phyloP scores from a whole-genome alignment of 805 yeast genomes.

The Cephaloascus fragrans region DNA sequence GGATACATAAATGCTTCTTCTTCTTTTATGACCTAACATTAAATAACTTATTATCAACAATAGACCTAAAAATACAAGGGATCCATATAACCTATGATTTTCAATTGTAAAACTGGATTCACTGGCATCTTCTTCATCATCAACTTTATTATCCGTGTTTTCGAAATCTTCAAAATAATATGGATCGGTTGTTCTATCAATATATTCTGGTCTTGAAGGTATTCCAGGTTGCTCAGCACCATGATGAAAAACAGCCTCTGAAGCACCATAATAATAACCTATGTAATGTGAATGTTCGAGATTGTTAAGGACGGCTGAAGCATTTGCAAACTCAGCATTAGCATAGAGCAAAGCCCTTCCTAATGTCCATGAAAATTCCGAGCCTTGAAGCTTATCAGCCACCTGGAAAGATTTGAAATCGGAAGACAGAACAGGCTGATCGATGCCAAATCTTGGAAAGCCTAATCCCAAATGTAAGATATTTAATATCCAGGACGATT shows the following conservation, averaged over 20 bases:
- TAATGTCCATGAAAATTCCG: conserved; percentile 44
- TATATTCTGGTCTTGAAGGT: conserved; percentile 31
- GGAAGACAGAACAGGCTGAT: conserved; percentile 11
- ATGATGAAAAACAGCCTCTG: conserved; percentile 32
- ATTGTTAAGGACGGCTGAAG: conserved; percentile 20
- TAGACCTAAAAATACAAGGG: conserved; percentile 1
- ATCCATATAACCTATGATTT: conserved; percentile 32
- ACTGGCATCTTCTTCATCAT: conserved; percentile 14
- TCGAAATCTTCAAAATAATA: conserved; percentile 8
- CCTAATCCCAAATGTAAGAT: conserved; percentile 54
- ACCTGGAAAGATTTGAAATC: conserved; percentile 28
- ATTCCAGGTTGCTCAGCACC: conserved; percentile 45
- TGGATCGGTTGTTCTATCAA: conserved; percentile 7
- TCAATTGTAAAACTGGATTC: conserved; percentile 33
- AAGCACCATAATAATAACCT: conserved; percentile 41
- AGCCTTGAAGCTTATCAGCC: conserved; percentile 30
- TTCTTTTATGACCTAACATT: conserved; percentile 3
- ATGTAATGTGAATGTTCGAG: conserved; percentile 10
- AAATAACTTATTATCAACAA: conserved; percentile 2
- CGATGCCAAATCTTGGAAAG: conserved; percentile 42
- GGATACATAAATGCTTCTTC: conserved; percentile 1
- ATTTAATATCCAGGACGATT: conserved; percentile 47
- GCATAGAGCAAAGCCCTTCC: conserved; percentile 58
- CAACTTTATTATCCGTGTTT: conserved; percentile 16
- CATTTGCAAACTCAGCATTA: conserved; percentile 39